Percentiles rank a stretch among this genome's conserved stretches.
These are phyloP conservation scores for Apiotrichum siamense DNA, from an alignment of 1,284 basidiomycete species.

Conservation along the genomic window DNA sequence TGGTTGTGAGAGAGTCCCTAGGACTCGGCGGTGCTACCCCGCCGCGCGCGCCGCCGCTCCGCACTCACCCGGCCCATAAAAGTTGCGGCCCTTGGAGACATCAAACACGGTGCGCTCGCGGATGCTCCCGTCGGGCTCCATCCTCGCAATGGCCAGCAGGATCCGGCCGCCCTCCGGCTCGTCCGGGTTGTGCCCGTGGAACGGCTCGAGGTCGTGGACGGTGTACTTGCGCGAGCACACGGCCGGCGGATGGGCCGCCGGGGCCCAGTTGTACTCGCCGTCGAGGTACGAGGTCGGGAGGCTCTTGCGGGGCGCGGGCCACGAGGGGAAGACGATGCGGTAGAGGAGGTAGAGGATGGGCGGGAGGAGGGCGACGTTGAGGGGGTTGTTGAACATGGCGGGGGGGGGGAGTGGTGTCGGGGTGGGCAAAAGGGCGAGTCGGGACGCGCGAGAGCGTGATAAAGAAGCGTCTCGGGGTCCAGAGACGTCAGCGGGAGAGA, in stretches of 20 bases:
- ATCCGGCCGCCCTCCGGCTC: constrained; percentile 55
- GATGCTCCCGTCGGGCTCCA: constrained; percentile 38
- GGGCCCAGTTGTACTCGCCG: constrained; percentile 77
- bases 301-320: constrained; percentile 3
- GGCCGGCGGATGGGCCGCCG: constrained; percentile 67
- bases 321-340: constrained; percentile 62
- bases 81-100: constrained; percentile 76
- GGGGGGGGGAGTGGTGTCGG: too few species aligned
- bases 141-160: constrained; percentile 74
- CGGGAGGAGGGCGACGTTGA: constrained; percentile 62
- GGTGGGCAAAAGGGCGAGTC: too few species aligned
- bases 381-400: constrained; percentile 30
- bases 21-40: too few species aligned
- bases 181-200: constrained; percentile 58
- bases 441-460: too few species aligned
- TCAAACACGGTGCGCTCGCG: constrained; percentile 78
- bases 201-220: constrained; percentile 62
- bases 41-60: too few species aligned
- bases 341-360: constrained; percentile 71
- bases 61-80: constrained; percentile 81
- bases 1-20: too few species aligned
- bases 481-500: too few species aligned
- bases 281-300: constrained; percentile 24
- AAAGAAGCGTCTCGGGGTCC: too few species aligned
- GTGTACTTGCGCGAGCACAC: constrained; percentile 70